Evolutionary conservation across 75 land plant species (phyloP).

Genomic region (Larix kaempferi): DNA sequence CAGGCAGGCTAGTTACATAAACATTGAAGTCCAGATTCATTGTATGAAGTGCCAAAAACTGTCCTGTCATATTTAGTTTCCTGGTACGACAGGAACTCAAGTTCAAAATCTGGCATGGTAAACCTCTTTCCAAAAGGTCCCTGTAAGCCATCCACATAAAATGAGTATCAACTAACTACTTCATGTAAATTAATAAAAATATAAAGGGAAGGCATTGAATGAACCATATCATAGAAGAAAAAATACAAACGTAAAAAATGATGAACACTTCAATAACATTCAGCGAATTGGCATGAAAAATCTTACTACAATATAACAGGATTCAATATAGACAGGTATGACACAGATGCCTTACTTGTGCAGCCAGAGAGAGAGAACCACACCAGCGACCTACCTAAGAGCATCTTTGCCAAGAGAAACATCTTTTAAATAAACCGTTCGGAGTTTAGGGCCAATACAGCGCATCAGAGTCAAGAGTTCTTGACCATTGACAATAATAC

Average conservation of each 20-base stretch:
- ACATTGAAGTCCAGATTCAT: conserved; percentile 68
- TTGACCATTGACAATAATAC: conserved; percentile 38
- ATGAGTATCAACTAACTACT: neutral
- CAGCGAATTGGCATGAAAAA: neutral
- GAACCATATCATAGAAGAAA: neutral
- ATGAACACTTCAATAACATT: neutral
- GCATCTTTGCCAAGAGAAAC: conserved; percentile 47
- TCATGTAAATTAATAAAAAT: neutral
- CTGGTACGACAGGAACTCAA: conserved; percentile 53
- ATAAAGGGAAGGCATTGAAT: neutral
- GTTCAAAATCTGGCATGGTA: conserved; percentile 53
- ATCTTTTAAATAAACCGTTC: conserved; percentile 55
- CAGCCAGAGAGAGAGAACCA: conserved; percentile 1
- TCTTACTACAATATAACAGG: neutral
- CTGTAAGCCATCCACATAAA: conserved; percentile 22
- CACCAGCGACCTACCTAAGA: conserved; percentile 42
- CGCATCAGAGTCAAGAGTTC: conserved; percentile 42
- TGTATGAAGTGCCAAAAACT: conserved; percentile 52
- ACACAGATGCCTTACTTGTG: neutral
- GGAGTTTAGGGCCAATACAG: conserved; percentile 43
- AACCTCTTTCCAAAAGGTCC: conserved; percentile 62
- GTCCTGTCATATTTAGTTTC: conserved; percentile 65
- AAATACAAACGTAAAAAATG: neutral
- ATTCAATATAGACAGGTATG: neutral
- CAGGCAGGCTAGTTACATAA: conserved; percentile 49